phyloP scores from a whole-genome alignment of 257 asterid species.

The Fraxinus cuspidata region DNA sequence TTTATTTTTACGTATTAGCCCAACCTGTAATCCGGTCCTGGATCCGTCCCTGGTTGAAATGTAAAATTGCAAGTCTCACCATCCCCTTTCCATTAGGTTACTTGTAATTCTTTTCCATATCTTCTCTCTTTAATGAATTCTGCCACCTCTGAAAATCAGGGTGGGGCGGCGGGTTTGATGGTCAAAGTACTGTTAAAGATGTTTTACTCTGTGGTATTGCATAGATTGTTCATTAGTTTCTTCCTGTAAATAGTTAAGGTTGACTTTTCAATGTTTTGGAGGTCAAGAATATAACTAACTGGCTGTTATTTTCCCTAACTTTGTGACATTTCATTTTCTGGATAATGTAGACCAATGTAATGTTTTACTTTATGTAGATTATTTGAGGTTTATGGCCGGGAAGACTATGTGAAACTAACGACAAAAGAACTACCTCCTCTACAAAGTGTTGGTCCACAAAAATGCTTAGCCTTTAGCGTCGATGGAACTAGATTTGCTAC shows the following conservation, averaged over 20 bases:
- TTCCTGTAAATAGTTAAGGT: not conserved
- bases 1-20: no score
- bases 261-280: not conserved
- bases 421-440: slow-evolving; percentile 64
- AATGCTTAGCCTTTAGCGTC: slow-evolving; percentile 80
- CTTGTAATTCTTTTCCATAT: not conserved
- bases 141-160: not conserved
- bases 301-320: slow-evolving; percentile 2
- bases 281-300: not conserved
- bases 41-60: no score
- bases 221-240: not conserved
- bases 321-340: not conserved
- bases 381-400: slow-evolving; percentile 61
- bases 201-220: not conserved
- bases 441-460: slow-evolving; percentile 71
- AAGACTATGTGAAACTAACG: slow-evolving; percentile 51
- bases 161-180: not conserved
- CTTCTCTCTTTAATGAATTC: not conserved
- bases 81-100: not conserved
- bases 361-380: slow-evolving; percentile 48
- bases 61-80: slow-evolving; percentile 3
- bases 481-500: slow-evolving; percentile 93
- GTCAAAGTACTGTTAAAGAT: not conserved
- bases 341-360: not conserved
- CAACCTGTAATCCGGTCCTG: no score